Evolutionary conservation across 2,329 filamentous ascomycete genomes (phyloP), one percentile per base, ranked within the genome.

Genomic region (Aurifilum marmelostoma): DNA sequence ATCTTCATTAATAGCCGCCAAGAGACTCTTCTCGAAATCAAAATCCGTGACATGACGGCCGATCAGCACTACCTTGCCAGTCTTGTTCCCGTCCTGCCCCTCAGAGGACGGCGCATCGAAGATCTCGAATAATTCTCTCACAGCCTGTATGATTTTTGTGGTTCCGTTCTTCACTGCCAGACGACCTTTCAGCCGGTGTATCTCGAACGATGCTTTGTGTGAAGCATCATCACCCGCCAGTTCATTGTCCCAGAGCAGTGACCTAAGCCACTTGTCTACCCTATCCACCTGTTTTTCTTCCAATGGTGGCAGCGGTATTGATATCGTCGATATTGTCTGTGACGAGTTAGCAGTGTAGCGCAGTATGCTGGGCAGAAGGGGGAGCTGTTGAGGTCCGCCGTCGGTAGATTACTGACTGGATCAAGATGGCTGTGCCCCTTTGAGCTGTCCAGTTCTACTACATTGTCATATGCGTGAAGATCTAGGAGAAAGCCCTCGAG

Each of bases 371-470:
- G 50, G 11, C 12, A 60, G 18, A 0, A n/a, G 41, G 5, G 16
- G 41, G 4, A 8, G 16, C 29, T 9, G 29, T 6, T n/a, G n/a
- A 29, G 32, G 39, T 18, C 32, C 43, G 39, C 2, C 12, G 21
- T 41, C 24, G 21, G 29, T 5, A 16, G 12, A 34, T 34, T 14
- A 75, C 89, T 77, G 81, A 94, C 92, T 37, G 93, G 90, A 79
- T 99, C 96, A 14, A 98, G 84, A 81, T 97, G 94, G 74, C 92
- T 97, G 77, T 97, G 94, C 0, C 93, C 94, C 78, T 93, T 94
- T 52, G 82, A 84, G 11, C 86, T 85, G 69, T 94, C 90, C 39
- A 97, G 81, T 68, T 87, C 87, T 41, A 89, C 87, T 41, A 97
- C 90, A 71, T 91, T 87, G 75, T 97, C 93, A 77, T 99, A 99